A percentile compares a stretch with the other conserved stretches of the same genome.
Evolutionary conservation across 306 rosid species (phyloP).

Genomic region (Macrotyloma uniflorum): DNA sequence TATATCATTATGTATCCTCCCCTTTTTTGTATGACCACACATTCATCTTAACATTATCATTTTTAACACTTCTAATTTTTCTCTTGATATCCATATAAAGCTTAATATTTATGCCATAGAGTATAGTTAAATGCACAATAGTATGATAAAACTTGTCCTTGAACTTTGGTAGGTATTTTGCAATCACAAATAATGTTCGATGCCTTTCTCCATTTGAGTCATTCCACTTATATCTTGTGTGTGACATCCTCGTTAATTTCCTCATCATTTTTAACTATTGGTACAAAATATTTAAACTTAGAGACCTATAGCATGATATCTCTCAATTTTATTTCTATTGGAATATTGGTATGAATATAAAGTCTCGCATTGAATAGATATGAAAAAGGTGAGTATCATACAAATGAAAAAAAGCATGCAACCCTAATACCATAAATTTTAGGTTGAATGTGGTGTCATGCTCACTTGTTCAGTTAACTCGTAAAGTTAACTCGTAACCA

Average conservation of each 20-base stretch:
- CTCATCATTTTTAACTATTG: background rate
- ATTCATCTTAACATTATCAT: background rate
- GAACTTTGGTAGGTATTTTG: background rate
- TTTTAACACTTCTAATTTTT: background rate
- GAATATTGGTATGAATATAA: too few species aligned
- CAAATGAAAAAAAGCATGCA: too few species aligned
- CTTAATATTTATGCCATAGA: background rate
- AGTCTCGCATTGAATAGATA: too few species aligned
- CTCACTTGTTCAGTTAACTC: too few species aligned
- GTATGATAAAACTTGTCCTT: background rate
- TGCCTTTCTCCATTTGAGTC: background rate
- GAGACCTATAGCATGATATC: background rate
- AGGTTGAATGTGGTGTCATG: too few species aligned
- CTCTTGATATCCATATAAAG: background rate
- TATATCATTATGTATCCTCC: background rate
- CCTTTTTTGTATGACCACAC: background rate
- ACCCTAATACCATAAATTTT: too few species aligned
- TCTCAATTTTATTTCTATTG: background rate
- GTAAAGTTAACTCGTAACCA: too few species aligned
- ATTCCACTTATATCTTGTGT: background rate
- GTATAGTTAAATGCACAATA: background rate
- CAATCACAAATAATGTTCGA: background rate
- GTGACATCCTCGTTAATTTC: background rate
- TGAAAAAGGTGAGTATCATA: too few species aligned
- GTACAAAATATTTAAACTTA: background rate